Percentiles rank a stretch among this genome's conserved stretches.
These are phyloP conservation scores for Aspergillus phoenicis DNA, from an alignment of 2,329 filamentous ascomycete genomes.

Conservation along the genomic window DNA sequence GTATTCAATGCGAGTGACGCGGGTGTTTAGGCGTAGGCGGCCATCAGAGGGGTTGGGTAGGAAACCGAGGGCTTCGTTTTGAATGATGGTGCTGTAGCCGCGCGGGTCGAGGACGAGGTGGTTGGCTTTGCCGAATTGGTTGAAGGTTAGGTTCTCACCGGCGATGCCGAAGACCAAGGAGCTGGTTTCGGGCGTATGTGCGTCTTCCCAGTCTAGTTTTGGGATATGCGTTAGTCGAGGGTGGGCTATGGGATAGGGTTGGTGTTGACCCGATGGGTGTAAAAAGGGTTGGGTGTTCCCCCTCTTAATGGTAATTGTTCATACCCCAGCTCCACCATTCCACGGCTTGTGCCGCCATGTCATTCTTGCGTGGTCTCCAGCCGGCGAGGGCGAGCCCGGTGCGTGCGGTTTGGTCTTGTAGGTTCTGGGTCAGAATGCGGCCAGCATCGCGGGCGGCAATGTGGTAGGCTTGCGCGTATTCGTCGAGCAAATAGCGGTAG, in stretches of 20 bases:
- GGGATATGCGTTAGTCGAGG: background rate
- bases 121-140: slow-evolving; percentile 64
- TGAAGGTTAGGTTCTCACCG: slow-evolving; percentile 62
- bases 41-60: slow-evolving; percentile 54
- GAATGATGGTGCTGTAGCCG: slow-evolving; percentile 62
- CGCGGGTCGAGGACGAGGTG: slow-evolving; percentile 64
- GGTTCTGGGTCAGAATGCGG: slow-evolving; percentile 58
- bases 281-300: background rate
- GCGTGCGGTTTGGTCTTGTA: slow-evolving; percentile 64
- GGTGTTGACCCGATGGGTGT: background rate
- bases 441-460: slow-evolving; percentile 58
- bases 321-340: slow-evolving; percentile 61
- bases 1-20: slow-evolving; percentile 59
- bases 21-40: slow-evolving; percentile 61
- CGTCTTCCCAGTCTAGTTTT: slow-evolving; percentile 59
- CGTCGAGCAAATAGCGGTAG: slow-evolving; percentile 54
- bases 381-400: slow-evolving; percentile 61
- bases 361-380: slow-evolving; percentile 60
- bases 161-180: slow-evolving; percentile 59
- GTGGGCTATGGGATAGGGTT: background rate
- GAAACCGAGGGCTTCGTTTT: slow-evolving; percentile 61
- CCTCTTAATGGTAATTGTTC: slow-evolving; percentile 10
- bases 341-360: slow-evolving; percentile 60
- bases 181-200: slow-evolving; percentile 59
- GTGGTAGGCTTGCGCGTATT: slow-evolving; percentile 52